phyloP scores from a whole-genome alignment of 116 monocot genomes.

The Cymodocea nodosa region DNA sequence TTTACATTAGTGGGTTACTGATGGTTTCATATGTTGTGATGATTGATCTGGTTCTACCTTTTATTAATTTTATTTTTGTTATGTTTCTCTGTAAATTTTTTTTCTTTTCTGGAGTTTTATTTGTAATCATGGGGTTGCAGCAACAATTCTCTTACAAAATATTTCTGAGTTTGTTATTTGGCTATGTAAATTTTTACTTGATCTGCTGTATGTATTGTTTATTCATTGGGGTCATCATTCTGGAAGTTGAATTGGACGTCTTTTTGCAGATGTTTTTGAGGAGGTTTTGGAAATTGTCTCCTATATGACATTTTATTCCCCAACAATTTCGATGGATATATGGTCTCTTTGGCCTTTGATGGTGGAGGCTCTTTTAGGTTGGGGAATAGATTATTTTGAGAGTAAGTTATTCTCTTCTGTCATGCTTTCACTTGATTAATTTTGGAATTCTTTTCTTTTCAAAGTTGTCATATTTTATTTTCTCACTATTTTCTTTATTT shows the following conservation, averaged over 20 bases:
- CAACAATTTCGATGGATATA: constrained; percentile 93
- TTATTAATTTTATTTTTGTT: no score
- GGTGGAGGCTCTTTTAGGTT: constrained; percentile 82
- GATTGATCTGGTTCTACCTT: no score
- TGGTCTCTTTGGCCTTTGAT: constrained; percentile 99
- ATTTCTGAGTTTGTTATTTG: no score
- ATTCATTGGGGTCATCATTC: neutral
- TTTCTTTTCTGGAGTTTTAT: no score
- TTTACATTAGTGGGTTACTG: no score
- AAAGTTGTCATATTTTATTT: neutral
- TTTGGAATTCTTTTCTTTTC: neutral
- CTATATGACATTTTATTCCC: constrained; percentile 95
- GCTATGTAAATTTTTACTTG: no score
- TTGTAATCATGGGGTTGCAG: no score
- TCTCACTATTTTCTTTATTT: neutral
- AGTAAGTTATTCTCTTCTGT: constrained; percentile 38
- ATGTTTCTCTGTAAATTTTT: no score
- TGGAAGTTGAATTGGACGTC: neutral
- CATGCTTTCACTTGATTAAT: neutral
- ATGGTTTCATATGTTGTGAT: no score
- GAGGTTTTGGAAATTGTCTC: constrained; percentile 98
- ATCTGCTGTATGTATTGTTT: no score
- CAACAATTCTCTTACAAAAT: no score
- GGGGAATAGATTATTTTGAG: constrained; percentile 97
- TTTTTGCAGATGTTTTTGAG: constrained; percentile 86